phyloP scores from a whole-genome alignment of 768 basidiomycete species.

The Daedaleopsis nitida region DNA sequence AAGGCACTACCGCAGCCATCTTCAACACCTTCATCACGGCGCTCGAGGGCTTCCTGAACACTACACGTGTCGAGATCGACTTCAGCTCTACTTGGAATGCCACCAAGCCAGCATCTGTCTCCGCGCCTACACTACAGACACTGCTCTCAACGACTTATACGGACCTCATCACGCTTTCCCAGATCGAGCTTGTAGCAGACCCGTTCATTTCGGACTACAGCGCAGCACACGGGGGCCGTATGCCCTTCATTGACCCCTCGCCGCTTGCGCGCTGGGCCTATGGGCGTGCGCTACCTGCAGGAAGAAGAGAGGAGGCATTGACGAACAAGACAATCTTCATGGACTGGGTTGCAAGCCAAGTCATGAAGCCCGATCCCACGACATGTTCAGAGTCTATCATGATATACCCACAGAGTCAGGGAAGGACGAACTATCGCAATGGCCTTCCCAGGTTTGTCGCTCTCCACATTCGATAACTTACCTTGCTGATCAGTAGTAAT shows the following conservation, averaged over 20 bases:
- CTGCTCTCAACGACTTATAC: constrained; percentile 33
- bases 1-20: constrained; percentile 21
- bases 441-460: constrained; percentile 24
- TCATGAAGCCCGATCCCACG: constrained; percentile 20
- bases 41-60: constrained; percentile 31
- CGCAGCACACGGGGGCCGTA: constrained; percentile 25
- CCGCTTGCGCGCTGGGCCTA: constrained; percentile 31
- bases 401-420: constrained; percentile 33
- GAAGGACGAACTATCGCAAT: constrained; percentile 29
- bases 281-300: constrained; percentile 20
- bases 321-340: constrained; percentile 32
- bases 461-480: too few relatives aligned
- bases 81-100: constrained; percentile 25
- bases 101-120: constrained; percentile 23
- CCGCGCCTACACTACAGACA: constrained; percentile 23
- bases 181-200: constrained; percentile 29
- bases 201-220: constrained; percentile 31
- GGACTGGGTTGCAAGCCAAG: constrained; percentile 31
- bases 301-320: constrained; percentile 24
- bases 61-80: constrained; percentile 28
- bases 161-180: constrained; percentile 30
- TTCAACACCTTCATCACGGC: constrained; percentile 29
- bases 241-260: constrained; percentile 33
- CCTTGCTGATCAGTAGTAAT: not conserved
- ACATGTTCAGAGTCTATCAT: constrained; percentile 32